Conservation (phyloP, 257 asterid species). For the Haberlea rhodopensis region DNA sequence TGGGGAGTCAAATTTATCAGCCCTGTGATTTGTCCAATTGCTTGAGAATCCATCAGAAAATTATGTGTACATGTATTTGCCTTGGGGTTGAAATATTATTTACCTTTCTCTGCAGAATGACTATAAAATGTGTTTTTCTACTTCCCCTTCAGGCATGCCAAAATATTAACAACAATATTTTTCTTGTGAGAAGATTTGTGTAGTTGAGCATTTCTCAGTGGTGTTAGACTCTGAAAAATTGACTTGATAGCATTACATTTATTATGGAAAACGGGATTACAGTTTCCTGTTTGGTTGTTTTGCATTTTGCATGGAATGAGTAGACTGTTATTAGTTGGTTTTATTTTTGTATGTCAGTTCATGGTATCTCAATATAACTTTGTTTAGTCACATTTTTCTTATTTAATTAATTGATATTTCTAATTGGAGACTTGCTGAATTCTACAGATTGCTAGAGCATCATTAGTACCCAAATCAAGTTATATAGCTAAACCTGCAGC, state of each 20-base stretch:
- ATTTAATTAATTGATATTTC: slow-evolving; percentile 6
- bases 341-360: background rate
- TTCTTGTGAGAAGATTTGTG: background rate
- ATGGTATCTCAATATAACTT: background rate
- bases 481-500: slow-evolving; percentile 99
- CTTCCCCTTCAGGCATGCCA: background rate
- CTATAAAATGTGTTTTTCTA: background rate
- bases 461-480: slow-evolving; percentile 82
- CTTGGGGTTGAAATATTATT: background rate
- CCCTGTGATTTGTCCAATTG: background rate
- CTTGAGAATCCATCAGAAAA: background rate
- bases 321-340: background rate
- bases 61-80: too few species aligned
- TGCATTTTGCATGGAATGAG: background rate
- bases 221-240: background rate
- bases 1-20: background rate
- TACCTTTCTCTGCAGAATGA: too few species aligned
- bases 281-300: background rate
- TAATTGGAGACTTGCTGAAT: slow-evolving; percentile 17
- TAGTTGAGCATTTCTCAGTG: background rate
- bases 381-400: background rate
- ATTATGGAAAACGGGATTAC: background rate
- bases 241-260: background rate
- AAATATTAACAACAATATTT: background rate
- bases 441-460: slow-evolving; percentile 86